These are phyloP conservation scores for Helotiales sp. DNA, from an alignment of 2,329 filamentous ascomycete species.

Conservation along the genomic window DNA sequence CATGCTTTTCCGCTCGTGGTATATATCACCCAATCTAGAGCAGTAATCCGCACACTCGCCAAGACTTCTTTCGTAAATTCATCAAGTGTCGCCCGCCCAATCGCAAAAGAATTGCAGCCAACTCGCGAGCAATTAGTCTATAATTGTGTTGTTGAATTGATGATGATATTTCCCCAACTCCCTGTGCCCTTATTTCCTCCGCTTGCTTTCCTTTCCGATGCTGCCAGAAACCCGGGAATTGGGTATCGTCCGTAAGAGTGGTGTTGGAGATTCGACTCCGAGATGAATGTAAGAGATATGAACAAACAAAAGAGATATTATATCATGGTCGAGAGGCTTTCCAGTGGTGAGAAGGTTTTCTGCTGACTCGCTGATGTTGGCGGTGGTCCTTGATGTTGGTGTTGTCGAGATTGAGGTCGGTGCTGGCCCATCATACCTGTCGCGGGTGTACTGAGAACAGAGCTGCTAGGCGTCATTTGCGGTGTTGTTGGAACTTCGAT, in stretches of 20 bases:
- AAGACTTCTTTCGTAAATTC: conserved; percentile 12
- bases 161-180: background rate
- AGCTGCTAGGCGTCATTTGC: conserved; percentile 41
- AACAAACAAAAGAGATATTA: conserved; percentile 24
- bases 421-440: conserved; percentile 11
- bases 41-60: no score
- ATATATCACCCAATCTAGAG: no score
- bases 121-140: conserved; percentile 1
- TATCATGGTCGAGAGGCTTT: conserved; percentile 49
- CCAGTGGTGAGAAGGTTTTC: conserved; percentile 39
- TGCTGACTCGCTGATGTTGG: conserved; percentile 5
- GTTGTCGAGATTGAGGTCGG: conserved; percentile 4
- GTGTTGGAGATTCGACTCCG: no score
- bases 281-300: no score
- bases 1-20: background rate
- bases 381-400: conserved; percentile 5
- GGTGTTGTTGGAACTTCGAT: conserved; percentile 47
- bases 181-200: background rate
- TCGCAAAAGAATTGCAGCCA: background rate
- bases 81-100: conserved; percentile 7
- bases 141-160: background rate
- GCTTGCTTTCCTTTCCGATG: conserved; percentile 1
- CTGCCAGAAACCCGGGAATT: background rate
- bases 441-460: conserved; percentile 41
- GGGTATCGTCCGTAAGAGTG: no score